Base-by-base conservation (phyloP, 345 rosid genomes). In the Syzygium grande region DNA sequence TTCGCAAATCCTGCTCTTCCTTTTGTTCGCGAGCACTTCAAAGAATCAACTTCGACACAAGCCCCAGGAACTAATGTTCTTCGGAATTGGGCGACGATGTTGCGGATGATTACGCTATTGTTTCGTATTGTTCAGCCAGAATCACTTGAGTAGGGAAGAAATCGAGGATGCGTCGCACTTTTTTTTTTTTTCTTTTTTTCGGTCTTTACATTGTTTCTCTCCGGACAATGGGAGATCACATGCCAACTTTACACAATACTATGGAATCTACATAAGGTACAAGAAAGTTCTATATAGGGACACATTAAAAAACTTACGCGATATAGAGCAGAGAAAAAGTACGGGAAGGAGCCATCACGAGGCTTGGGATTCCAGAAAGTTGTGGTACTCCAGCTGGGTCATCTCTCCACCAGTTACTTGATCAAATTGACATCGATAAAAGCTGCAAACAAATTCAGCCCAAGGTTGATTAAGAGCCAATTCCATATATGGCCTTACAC, bases 341-440 rank as follows among this genome's bases (percentile, higher is more conserved):
- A 25, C 49, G 46, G 86, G 16, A 14, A 84, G 21, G 52, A 65
- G 52, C 27, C 38, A 86, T 13, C 85, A 88, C 38, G 93, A 92
- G 43, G 94, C 87, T 84, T 94, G 95, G 25, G 97, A 96, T 91
- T 98, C 95, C 87, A 98, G 91, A 87, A 96, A 93, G 93, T 96
- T 96, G 92, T 92, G 97, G 91, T 91, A 92, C 89, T 98, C 98
- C 17, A 96, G 90, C 92, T 94, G 98, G 16, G 94, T 91, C 99
- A 98, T 98, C 93, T 96, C 99, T 86, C 99, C 99, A 5, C 99
- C 99, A 63, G 89, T 91, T 86, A 91, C 94, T 2, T 99, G 98
- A 89, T 98, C 99, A 90, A 95, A 98, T 88, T 96, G 92, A 88
- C 99, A 98, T 86, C 98, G 91, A 89, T 96, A 94, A 93, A 98